A percentile compares a stretch with the other conserved stretches of the same genome.
Evolutionary conservation across 1,284 basidiomycete genomes (phyloP).

Genomic region (Trichosporon sp.): DNA sequence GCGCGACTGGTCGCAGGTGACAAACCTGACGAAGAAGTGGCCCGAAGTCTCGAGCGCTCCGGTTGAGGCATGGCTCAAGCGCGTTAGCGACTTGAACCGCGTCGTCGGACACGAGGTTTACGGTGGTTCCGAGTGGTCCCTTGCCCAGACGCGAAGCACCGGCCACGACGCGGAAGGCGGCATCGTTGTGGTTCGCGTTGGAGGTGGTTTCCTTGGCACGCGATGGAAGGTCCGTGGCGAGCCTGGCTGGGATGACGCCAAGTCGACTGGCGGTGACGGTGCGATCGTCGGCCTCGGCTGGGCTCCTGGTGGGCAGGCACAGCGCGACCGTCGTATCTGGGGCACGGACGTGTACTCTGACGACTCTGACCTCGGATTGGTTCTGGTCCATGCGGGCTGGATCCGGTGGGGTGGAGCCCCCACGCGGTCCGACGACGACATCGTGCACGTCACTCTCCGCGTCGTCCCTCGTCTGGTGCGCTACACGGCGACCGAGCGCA

Average conservation of each 20-base stretch:
- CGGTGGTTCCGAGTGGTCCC: constrained; percentile 30
- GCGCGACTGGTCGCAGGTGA: constrained; percentile 31
- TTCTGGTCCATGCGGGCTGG: constrained; percentile 57
- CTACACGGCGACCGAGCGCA: constrained; percentile 54
- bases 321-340: constrained; percentile 51
- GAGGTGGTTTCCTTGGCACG: constrained; percentile 35
- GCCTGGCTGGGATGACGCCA: constrained; percentile 41
- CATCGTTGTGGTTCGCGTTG: constrained; percentile 33
- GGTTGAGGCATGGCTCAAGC: constrained; percentile 34
- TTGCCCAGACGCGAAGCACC: constrained; percentile 22
- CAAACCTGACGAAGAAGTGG: constrained; percentile 23
- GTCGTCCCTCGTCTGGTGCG: constrained; percentile 54
- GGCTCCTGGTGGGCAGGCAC: constrained; percentile 13
- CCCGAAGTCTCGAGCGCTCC: constrained; percentile 34
- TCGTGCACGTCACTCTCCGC: constrained; percentile 51
- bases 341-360: constrained; percentile 60
- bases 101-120: constrained; percentile 29
- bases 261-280: constrained; percentile 7
- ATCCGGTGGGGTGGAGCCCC: constrained; percentile 39
- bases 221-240: constrained; percentile 44
- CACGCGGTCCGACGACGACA: constrained; percentile 31
- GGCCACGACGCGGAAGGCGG: constrained; percentile 27
- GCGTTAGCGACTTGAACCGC: constrained; percentile 18
- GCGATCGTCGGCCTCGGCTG: constrained; percentile 22
- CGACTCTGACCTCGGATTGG: constrained; percentile 56